A percentile compares a stretch with the other conserved stretches of the same genome.
Evolutionary conservation across 345 rosid species (phyloP).

Genomic region (Populus nigra): DNA sequence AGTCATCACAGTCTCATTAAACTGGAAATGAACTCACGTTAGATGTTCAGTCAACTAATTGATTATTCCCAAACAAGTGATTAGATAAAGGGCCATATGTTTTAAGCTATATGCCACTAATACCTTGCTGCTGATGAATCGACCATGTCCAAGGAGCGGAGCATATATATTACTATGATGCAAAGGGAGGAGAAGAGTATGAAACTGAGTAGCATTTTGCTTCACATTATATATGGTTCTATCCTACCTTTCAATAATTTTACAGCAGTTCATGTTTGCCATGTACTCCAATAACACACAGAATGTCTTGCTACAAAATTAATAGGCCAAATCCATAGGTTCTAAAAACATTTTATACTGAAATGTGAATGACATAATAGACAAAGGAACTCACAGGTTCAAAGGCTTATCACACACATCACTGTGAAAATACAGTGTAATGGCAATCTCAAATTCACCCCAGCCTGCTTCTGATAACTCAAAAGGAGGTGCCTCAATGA

Average conservation of each 20-base stretch:
- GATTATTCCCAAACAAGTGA: background rate
- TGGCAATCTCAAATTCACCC: slow-evolving; percentile 42
- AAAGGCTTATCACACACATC: slow-evolving; percentile 35
- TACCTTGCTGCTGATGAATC: background rate
- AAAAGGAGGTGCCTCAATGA: slow-evolving; percentile 32
- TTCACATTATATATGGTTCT: background rate
- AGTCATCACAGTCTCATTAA: background rate
- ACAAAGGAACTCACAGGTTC: slow-evolving; percentile 23
- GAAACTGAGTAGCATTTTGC: background rate
- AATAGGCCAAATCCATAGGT: background rate
- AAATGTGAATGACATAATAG: background rate
- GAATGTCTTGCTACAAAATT: background rate
- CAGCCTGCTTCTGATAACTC: slow-evolving; percentile 34
- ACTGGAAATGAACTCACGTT: background rate
- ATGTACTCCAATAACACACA: background rate
- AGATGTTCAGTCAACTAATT: background rate
- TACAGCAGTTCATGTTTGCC: background rate
- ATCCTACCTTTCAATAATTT: background rate
- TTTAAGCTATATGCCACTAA: background rate
- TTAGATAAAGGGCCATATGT: background rate
- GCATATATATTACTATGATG: background rate
- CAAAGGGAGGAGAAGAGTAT: background rate
- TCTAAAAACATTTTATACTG: background rate
- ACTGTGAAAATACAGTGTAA: slow-evolving; percentile 29
- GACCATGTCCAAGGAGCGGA: background rate